Base-by-base conservation (phyloP, 2,329 filamentous ascomycete genomes). In the Plenodomus lindquistii region DNA sequence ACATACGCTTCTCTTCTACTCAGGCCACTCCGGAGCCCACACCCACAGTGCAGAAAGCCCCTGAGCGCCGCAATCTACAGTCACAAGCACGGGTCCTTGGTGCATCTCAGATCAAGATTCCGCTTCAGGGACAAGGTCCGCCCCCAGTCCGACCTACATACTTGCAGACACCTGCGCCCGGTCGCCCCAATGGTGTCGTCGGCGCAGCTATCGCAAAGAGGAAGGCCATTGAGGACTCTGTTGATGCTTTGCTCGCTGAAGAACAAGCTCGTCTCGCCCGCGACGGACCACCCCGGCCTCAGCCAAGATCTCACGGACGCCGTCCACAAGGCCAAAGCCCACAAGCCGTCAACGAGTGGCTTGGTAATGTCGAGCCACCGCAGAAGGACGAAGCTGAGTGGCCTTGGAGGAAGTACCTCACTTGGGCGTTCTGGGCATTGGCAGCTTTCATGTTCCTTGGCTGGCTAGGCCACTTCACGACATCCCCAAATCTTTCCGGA, bases 221-320 rank as follows among this genome's bases (percentile, higher is more conserved):
- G 24, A 22, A 19, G 4, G 48, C 40, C 3, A 42, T 52, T 15
- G 50, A 57, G 9, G 42, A 53, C 21, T 54, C 54, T 3, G 46
- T 59, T 13, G 44, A 55, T 10, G 50, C 58, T 5, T 37, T 60
- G 24, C 35, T 62, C 22, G 46, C 52, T 37, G 45, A 60, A 44
- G 61, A 63, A 44, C 58, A 57, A 41, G 56, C 51, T 27, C 49
- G 55, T 15, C 38, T 58, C 4, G 48, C 55, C 18, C 51, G 52
- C 16, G 45, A 57, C n/a, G 53, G 59, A 5, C 55, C 42, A 6
- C 49, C 46, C 22, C 46, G 45, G 36, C 46, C 49, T 7, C 52
- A 50, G 16, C 36, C 19, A 6, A 44, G 37, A 21, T 43, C 38
- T n/a, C 47, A 41, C 29, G 37, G 47, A 22, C 37, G 48, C 36